Conservation (phyloP, 768 basidiomycete genomes). For the Suillus brevipes region DNA sequence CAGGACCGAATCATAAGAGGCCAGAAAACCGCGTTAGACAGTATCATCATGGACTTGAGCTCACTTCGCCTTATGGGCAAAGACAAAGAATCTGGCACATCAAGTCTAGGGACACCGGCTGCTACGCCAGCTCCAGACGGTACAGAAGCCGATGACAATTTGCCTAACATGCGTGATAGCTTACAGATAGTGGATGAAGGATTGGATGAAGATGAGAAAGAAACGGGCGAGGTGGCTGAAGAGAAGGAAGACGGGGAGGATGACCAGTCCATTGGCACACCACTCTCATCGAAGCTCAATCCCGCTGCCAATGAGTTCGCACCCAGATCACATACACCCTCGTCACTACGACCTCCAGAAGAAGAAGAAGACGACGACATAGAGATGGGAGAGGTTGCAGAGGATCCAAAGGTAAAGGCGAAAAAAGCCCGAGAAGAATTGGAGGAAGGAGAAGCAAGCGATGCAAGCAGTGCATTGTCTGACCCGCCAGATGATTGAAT, state of each 20-base stretch:
- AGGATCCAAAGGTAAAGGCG: constrained; percentile 50
- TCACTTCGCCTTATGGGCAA: constrained; percentile 69
- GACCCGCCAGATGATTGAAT: constrained; percentile 65
- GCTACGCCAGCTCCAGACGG: constrained; percentile 53
- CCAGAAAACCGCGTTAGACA: constrained; percentile 68
- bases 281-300: constrained; percentile 32
- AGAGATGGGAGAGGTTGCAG: constrained; percentile 90
- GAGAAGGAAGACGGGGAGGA: constrained; percentile 39
- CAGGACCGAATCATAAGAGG: constrained; percentile 65
- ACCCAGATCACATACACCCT: constrained; percentile 32
- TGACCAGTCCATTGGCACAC: constrained; percentile 31
- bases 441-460: constrained; percentile 87
- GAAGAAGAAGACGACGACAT: constrained; percentile 61
- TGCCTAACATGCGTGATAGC: constrained; percentile 13
- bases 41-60: constrained; percentile 61
- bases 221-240: constrained; percentile 45
- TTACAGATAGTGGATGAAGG: constrained; percentile 19
- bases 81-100: constrained; percentile 51
- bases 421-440: constrained; percentile 69
- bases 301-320: constrained; percentile 33
- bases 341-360: constrained; percentile 25
- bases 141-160: constrained; percentile 21
- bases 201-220: constrained; percentile 39
- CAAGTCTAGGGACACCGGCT: constrained; percentile 40
- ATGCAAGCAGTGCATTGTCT: constrained; percentile 74